Percentiles rank a stretch among this genome's conserved stretches.
These are phyloP conservation scores for Leucoagaricus sp. DNA, from an alignment of 1,284 basidiomycete species.

Conservation along the genomic window DNA sequence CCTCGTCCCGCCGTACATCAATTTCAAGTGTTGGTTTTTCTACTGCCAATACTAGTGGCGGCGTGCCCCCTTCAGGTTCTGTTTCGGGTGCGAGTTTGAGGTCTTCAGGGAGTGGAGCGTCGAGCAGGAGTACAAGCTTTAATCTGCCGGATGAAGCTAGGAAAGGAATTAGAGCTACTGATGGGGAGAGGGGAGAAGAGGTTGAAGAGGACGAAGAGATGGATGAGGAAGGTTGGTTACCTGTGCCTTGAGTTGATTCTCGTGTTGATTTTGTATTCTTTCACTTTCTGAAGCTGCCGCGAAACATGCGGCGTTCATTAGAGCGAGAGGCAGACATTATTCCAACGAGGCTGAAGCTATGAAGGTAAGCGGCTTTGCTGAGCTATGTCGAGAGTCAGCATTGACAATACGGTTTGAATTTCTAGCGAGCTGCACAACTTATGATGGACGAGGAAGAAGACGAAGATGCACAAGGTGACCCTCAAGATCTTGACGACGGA, in stretches of 20 bases:
- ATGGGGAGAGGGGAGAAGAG: conserved; percentile 57
- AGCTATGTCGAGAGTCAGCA: neutral
- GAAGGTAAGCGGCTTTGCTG: conserved; percentile 62
- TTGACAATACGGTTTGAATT: neutral
- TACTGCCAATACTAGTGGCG: conserved; percentile 37
- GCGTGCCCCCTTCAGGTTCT: neutral
- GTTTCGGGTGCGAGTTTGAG: conserved; percentile 25
- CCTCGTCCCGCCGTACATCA: conserved; percentile 80
- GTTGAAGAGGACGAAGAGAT: conserved; percentile 82
- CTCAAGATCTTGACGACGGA: conserved; percentile 6
- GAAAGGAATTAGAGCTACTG: conserved; percentile 50
- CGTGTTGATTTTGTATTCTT: conserved; percentile 5
- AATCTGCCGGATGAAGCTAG: conserved; percentile 72
- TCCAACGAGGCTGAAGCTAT: conserved; percentile 92
- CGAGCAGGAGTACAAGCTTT: conserved; percentile 83
- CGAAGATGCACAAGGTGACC: conserved; percentile 19
- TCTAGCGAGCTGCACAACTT: conserved; percentile 65
- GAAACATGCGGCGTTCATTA: conserved; percentile 83
- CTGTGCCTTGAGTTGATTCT: neutral
- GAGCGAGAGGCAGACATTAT: conserved; percentile 83
- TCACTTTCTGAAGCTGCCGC: conserved; percentile 55
- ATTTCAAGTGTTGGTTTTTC: conserved; percentile 55
- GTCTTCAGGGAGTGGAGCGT: conserved; percentile 59
- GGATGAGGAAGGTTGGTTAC: conserved; percentile 78
- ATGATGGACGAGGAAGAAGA: conserved; percentile 73